Conservation (phyloP, 2,329 filamentous ascomycete genomes). For the Diaporthe citri region DNA sequence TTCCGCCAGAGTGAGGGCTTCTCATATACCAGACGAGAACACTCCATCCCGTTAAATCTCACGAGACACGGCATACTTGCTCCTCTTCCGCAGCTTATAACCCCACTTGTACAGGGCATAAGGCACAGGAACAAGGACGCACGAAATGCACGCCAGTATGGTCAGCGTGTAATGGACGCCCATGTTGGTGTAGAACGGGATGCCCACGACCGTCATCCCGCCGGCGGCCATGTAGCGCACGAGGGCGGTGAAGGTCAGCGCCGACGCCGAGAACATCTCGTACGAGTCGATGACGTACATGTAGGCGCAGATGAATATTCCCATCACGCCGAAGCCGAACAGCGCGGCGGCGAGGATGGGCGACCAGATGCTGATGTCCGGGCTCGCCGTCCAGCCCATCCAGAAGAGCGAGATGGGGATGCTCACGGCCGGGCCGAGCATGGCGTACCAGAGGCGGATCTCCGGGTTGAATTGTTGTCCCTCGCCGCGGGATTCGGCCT, state of each 20-base stretch:
- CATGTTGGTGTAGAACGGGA: constrained; percentile 51
- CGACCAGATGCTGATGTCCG: constrained; percentile 58
- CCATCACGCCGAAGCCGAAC: constrained; percentile 61
- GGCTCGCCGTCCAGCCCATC: constrained; percentile 62
- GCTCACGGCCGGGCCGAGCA: constrained; percentile 55
- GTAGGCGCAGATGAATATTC: constrained; percentile 52
- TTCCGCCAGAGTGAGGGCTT: background rate
- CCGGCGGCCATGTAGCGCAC: constrained; percentile 49
- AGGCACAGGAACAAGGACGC: constrained; percentile 47
- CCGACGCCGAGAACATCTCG: constrained; percentile 50
- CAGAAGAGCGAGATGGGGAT: constrained; percentile 63
- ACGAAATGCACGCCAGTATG: constrained; percentile 48
- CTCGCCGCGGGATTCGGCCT: constrained; percentile 41
- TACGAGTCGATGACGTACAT: constrained; percentile 55
- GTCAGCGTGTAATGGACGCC: constrained; percentile 51
- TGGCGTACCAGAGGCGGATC: constrained; percentile 56
- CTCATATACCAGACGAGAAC: fast-evolving
- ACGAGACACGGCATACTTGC: constrained; percentile 39
- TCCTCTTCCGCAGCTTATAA: constrained; percentile 21
- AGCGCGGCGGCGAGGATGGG: constrained; percentile 56
- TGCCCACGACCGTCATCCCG: constrained; percentile 51
- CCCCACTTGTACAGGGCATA: constrained; percentile 48
- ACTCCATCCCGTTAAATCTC: background rate
- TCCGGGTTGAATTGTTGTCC: constrained; percentile 52
- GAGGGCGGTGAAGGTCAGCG: constrained; percentile 49